Evolutionary conservation across 2,329 filamentous ascomycete genomes (phyloP).

Genomic region (Talaromyces sp.): DNA sequence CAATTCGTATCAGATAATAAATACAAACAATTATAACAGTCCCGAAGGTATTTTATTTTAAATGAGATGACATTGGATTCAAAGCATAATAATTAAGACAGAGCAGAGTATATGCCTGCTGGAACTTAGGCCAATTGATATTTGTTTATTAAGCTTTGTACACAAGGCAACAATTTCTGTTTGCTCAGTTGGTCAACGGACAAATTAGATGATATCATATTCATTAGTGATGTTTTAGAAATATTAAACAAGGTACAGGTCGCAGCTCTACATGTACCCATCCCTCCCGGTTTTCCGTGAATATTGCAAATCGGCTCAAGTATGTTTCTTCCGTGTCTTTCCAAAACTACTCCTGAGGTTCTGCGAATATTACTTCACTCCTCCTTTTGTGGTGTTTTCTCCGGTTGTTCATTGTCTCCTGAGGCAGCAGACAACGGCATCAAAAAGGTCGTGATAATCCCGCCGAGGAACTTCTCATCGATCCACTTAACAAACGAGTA

Average conservation of each 20-base stretch:
- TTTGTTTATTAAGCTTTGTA: background rate
- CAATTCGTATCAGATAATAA: background rate
- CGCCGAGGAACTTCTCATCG: slow-evolving; percentile 22
- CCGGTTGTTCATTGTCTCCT: background rate
- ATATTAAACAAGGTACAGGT: background rate
- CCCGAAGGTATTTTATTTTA: too few relatives aligned
- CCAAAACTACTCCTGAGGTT: background rate
- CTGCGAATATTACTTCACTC: background rate
- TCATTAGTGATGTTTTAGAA: background rate
- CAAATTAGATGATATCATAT: background rate
- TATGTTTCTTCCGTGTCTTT: background rate
- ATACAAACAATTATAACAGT: background rate
- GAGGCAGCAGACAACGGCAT: slow-evolving; percentile 11
- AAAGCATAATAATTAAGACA: too few relatives aligned
- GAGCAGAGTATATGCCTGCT: too few relatives aligned
- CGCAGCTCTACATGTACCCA: background rate
- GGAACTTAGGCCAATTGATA: too few relatives aligned
- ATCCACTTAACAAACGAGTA: slow-evolving; percentile 24
- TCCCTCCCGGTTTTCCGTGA: background rate
- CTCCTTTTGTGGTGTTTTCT: background rate
- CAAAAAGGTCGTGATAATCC: slow-evolving; percentile 21
- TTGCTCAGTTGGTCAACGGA: background rate
- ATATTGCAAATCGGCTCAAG: background rate
- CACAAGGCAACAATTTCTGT: background rate
- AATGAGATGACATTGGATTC: too few relatives aligned